phyloP scores from a whole-genome alignment of 2,329 filamentous ascomycete species.

The Colletotrichum somersetense region DNA sequence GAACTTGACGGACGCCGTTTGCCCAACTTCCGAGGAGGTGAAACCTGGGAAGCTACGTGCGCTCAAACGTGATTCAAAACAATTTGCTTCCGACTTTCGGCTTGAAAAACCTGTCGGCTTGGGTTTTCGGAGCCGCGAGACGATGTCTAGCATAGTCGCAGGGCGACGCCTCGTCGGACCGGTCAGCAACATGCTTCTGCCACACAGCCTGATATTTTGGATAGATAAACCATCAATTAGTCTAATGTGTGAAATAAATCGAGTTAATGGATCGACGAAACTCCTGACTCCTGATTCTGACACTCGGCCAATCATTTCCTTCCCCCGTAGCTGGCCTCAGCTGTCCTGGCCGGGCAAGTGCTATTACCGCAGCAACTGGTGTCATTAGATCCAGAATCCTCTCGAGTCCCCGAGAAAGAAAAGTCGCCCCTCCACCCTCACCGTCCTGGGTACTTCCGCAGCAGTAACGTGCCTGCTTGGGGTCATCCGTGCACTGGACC shows the following conservation, averaged over 20 bases:
- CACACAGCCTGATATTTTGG: background rate
- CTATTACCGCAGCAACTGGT: constrained; percentile 1
- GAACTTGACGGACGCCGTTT: constrained; percentile 4
- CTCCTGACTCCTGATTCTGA: constrained; percentile 34
- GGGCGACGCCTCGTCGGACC: background rate
- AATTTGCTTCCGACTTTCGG: background rate
- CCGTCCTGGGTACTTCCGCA: background rate
- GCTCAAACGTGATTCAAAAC: background rate
- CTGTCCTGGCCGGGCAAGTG: constrained; percentile 20
- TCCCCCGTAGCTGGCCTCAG: background rate
- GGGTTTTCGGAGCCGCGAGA: background rate
- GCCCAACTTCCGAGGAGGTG: no score
- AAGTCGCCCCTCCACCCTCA: background rate
- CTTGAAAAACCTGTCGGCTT: background rate
- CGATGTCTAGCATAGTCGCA: background rate
- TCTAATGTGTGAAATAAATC: constrained; percentile 27
- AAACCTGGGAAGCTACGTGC: no score
- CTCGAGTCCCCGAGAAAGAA: constrained; percentile 1
- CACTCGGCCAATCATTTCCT: constrained; percentile 15
- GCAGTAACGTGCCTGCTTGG: background rate
- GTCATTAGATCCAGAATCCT: constrained; percentile 23
- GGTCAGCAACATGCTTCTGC: background rate
- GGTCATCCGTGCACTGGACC: background rate
- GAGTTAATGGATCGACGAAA: constrained; percentile 7
- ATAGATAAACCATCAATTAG: constrained; percentile 23